Evolutionary conservation across 768 basidiomycete genomes (phyloP).

Genomic region (Lanmaoa pseudosensibilis): DNA sequence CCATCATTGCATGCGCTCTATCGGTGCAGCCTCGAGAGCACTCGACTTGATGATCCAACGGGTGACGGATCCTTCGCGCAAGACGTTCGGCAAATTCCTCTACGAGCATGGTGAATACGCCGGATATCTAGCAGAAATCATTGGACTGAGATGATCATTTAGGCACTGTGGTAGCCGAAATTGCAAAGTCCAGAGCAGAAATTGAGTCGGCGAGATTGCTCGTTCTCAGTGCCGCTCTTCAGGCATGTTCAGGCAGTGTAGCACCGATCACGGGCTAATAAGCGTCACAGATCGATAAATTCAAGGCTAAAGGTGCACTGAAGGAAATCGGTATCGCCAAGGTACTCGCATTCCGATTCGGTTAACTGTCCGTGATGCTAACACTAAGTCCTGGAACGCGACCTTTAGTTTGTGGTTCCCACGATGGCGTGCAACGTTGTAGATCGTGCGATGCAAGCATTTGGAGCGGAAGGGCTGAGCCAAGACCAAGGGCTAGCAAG

Average conservation of each 20-base stretch:
- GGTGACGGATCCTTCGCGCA: conserved; percentile 87
- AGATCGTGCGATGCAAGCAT: conserved; percentile 94
- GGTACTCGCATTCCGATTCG: conserved; percentile 41
- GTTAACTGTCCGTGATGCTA: neutral
- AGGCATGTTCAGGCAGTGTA: conserved; percentile 42
- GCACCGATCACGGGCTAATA: conserved; percentile 1
- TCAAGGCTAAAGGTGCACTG: conserved; percentile 89
- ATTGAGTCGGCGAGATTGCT: conserved; percentile 87
- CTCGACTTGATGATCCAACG: conserved; percentile 87
- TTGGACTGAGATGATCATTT: neutral
- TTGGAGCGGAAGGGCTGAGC: conserved; percentile 93
- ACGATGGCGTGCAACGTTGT: conserved; percentile 84
- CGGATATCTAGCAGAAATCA: neutral
- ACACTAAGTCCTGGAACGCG: neutral
- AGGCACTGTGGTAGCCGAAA: conserved; percentile 89
- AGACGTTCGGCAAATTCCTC: conserved; percentile 92
- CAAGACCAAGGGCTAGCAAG: conserved; percentile 85
- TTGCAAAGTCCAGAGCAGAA: conserved; percentile 90
- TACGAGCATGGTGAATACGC: conserved; percentile 76
- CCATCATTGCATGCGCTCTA: conserved; percentile 97
- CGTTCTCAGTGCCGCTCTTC: conserved; percentile 88
- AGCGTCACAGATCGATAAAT: conserved; percentile 75
- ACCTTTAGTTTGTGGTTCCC: conserved; percentile 86
- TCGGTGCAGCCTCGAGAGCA: conserved; percentile 83
- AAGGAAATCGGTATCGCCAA: conserved; percentile 99